Conservation (phyloP, 768 basidiomycete species). For the Tylopilus sp. region DNA sequence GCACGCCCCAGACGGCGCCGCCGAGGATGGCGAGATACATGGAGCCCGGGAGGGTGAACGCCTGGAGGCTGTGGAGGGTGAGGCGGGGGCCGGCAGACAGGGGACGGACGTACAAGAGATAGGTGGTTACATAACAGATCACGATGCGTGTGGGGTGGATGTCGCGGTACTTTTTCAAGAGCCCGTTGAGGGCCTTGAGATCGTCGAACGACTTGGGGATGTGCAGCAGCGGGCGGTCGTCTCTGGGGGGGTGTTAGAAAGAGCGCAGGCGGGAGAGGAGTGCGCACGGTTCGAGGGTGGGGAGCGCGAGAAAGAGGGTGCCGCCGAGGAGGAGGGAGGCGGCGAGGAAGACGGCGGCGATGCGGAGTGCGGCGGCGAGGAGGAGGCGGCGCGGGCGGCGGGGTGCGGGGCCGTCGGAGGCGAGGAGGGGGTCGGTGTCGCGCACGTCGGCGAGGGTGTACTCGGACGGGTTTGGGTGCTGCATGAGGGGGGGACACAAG, state of each 20-base stretch:
- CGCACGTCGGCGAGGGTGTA: slow-evolving; percentile 67
- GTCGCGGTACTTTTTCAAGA: slow-evolving; percentile 89
- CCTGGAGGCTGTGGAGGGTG: slow-evolving; percentile 67
- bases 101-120: slow-evolving; percentile 74
- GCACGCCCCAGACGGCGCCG: slow-evolving; percentile 92
- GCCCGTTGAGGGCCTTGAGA: slow-evolving; percentile 77
- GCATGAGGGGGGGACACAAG: slow-evolving; percentile 5
- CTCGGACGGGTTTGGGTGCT: slow-evolving; percentile 37
- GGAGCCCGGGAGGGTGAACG: slow-evolving; percentile 93
- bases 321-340: slow-evolving; percentile 70
- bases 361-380: slow-evolving; percentile 79
- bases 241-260: slow-evolving; percentile 42
- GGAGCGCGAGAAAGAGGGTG: slow-evolving; percentile 77
- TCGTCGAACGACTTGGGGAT: slow-evolving; percentile 88
- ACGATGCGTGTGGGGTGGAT: slow-evolving; percentile 85
- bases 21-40: slow-evolving; percentile 98
- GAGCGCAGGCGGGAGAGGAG: background rate
- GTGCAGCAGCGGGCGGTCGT: slow-evolving; percentile 70
- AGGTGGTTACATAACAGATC: slow-evolving; percentile 83
- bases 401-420: slow-evolving; percentile 33
- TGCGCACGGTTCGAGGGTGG: slow-evolving; percentile 73
- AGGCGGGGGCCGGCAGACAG: slow-evolving; percentile 1
- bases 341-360: slow-evolving; percentile 70
- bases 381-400: slow-evolving; percentile 49
- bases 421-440: slow-evolving; percentile 29